Percentiles rank a stretch among this genome's conserved stretches.
phyloP scores from a whole-genome alignment of 495 filamentous ascomycete genomes.

The Tuber umbilicatum region DNA sequence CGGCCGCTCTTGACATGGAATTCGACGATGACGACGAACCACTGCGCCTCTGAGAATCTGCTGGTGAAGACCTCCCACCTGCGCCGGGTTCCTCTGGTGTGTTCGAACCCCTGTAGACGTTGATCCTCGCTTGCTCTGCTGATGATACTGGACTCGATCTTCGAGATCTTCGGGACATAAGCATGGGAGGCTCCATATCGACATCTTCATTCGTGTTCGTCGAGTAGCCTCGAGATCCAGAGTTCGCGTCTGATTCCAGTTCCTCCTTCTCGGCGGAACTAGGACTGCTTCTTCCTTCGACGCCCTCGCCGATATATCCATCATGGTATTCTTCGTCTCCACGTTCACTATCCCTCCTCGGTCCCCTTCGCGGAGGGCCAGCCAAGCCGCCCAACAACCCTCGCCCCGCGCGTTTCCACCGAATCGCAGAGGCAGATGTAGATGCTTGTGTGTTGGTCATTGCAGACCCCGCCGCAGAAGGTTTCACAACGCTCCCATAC shows the following conservation, averaged over 20 bases:
- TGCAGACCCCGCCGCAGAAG: constrained; percentile 18
- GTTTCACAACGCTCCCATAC: constrained; percentile 31
- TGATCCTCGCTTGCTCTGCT: constrained; percentile 16
- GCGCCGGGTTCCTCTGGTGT: constrained; percentile 19
- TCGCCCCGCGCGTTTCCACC: constrained; percentile 39
- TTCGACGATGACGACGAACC: constrained; percentile 19
- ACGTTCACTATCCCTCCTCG: constrained; percentile 36
- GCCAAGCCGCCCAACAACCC: constrained; percentile 37
- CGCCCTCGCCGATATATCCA: constrained; percentile 31
- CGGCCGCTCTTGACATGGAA: constrained; percentile 31
- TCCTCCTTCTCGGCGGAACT: constrained; percentile 16
- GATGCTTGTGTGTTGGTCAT: constrained; percentile 31
- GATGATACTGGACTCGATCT: constrained; percentile 35
- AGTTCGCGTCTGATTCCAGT: constrained; percentile 25
- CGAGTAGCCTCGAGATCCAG: constrained; percentile 23
- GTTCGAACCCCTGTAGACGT: constrained; percentile 19
- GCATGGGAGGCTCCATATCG: constrained; percentile 16
- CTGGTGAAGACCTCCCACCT: constrained; percentile 21
- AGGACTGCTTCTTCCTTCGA: constrained; percentile 13
- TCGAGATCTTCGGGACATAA: constrained; percentile 33
- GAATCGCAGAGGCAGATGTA: constrained; percentile 36
- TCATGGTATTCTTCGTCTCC: constrained; percentile 30
- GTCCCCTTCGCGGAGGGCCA: constrained; percentile 38
- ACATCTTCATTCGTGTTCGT: constrained; percentile 15
- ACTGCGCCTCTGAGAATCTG: constrained; percentile 20